phyloP scores from a whole-genome alignment of 139 green algal species.

The Tetradesmus lagerheimii region DNA sequence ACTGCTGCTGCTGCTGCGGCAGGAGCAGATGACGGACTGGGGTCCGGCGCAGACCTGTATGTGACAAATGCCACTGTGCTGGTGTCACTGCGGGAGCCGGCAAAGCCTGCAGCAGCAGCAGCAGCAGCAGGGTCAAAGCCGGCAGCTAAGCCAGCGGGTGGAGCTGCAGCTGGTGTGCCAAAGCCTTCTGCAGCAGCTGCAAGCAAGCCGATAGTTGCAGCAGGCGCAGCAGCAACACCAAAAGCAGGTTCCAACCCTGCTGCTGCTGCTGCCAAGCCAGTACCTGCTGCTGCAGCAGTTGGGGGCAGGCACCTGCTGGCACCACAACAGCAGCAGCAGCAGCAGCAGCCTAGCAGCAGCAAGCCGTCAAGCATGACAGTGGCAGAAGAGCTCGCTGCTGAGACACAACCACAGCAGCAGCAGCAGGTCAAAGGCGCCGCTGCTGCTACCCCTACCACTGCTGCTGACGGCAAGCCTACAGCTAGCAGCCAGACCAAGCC shows the following conservation, averaged over 20 bases:
- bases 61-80: constrained; percentile 38
- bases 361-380: neutral
- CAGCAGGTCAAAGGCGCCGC: neutral
- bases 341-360: neutral
- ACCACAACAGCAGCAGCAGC: neutral
- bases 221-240: neutral
- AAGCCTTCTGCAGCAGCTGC: neutral
- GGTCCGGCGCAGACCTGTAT: constrained; percentile 32
- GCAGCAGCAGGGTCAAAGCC: neutral
- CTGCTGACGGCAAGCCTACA: neutral
- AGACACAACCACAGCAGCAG: neutral
- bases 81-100: neutral
- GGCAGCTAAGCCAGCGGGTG: neutral
- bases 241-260: neutral
- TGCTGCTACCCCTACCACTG: neutral
- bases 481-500: neutral
- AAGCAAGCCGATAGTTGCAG: neutral
- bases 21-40: neutral
- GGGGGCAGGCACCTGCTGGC: neutral
- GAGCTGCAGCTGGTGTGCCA: neutral
- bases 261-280: neutral
- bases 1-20: neutral
- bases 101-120: neutral
- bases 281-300: neutral
- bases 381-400: neutral